Conservation (phyloP, 345 rosid genomes). For the Aurinia saxatilis region DNA sequence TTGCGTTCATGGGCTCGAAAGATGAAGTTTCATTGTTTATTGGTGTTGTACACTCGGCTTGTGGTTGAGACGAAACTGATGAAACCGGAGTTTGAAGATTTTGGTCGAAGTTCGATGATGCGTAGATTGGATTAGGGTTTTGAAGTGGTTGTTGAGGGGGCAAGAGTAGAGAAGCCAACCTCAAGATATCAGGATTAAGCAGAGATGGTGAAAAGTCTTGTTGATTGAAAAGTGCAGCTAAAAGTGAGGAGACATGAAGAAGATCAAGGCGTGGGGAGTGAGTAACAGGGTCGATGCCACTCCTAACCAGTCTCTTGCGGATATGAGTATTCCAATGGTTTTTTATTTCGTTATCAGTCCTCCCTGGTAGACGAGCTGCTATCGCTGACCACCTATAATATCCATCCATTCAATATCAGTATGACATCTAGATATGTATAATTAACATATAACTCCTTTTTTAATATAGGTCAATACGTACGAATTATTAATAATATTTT, state of each 20-base stretch:
- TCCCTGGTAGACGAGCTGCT: constrained; percentile 95
- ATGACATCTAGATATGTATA: neutral
- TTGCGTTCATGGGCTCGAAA: neutral
- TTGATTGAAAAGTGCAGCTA: constrained; percentile 43
- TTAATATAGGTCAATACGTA: constrained; percentile 9
- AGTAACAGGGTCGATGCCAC: constrained; percentile 92
- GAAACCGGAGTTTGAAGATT: constrained; percentile 18
- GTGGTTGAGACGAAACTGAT: constrained; percentile 25
- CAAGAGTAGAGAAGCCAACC: constrained; percentile 20
- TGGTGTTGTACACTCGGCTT: constrained; percentile 14
- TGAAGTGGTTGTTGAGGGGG: constrained; percentile 14
- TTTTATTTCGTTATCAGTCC: constrained; percentile 94
- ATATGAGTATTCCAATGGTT: constrained; percentile 95
- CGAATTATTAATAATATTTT: neutral
- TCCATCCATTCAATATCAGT: neutral
- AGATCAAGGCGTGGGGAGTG: constrained; percentile 79
- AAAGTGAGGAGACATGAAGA: constrained; percentile 63
- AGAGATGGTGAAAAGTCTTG: constrained; percentile 37
- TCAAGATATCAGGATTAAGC: constrained; percentile 21
- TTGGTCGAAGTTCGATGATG: constrained; percentile 1
- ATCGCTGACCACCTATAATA: constrained; percentile 85
- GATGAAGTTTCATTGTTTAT: neutral
- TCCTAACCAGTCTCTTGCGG: constrained; percentile 70
- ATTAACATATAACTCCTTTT: neutral
- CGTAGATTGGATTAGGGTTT: neutral